Percentiles rank a stretch among this genome's conserved stretches.
These are phyloP conservation scores for Naganishia sp. DNA, from an alignment of 1,284 basidiomycete species.

Conservation along the genomic window DNA sequence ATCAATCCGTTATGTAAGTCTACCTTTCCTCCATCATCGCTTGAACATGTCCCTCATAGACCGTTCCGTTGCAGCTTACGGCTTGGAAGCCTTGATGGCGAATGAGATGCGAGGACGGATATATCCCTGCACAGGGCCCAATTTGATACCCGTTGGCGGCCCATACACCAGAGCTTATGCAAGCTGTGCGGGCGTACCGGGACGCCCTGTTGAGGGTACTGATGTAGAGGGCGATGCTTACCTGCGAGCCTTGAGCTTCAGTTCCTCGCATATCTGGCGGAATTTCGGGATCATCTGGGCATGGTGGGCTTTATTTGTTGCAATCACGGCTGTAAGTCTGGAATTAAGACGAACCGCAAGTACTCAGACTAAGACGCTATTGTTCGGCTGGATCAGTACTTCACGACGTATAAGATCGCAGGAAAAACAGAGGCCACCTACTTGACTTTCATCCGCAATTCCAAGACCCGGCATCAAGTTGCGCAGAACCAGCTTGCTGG, in stretches of 20 bases:
- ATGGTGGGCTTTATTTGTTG: slow-evolving; percentile 60
- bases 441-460: slow-evolving; percentile 5
- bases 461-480: not conserved
- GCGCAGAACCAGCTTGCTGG: not conserved
- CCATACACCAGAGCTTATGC: slow-evolving; percentile 43
- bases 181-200: slow-evolving; percentile 50
- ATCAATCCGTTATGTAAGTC: slow-evolving; percentile 8
- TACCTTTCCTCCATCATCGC: not conserved
- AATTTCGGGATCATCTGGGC: slow-evolving; percentile 22
- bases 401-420: slow-evolving; percentile 7
- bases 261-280: slow-evolving; percentile 57
- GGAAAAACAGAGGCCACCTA: slow-evolving; percentile 2
- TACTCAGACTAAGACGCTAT: slow-evolving; percentile 52
- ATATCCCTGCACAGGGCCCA: slow-evolving; percentile 48
- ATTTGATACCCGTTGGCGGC: slow-evolving; percentile 42
- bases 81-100: slow-evolving; percentile 55
- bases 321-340: slow-evolving; percentile 58
- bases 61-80: slow-evolving; percentile 25
- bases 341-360: not conserved
- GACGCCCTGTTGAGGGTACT: slow-evolving; percentile 41
- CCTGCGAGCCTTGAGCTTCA: slow-evolving; percentile 66
- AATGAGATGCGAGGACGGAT: slow-evolving; percentile 56
- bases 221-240: slow-evolving; percentile 59
- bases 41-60: not conserved
- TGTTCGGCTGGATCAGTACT: not conserved